Evolutionary conservation across 495 filamentous ascomycete species (phyloP), one percentile per base, ranked within the genome.

Genomic region (Daldinia concentrica): DNA sequence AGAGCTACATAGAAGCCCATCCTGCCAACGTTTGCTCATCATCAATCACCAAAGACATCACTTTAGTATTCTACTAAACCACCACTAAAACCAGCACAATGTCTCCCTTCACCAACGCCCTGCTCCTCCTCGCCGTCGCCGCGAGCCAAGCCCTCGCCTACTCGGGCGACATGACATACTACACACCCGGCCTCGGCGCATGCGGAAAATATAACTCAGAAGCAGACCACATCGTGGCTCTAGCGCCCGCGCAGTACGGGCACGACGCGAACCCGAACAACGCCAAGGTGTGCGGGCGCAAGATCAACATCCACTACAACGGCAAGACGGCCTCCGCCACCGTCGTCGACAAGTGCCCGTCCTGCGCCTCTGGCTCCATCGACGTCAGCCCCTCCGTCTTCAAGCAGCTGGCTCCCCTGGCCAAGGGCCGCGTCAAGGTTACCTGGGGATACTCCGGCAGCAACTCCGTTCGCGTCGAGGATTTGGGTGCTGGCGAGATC

Each of bases 281-380:
- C 27, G 58, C 64, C 12, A 80, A 81, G 50, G 85, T 85, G 80
- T 94, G 92, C 80, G 90, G 87, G 72, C 84, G 85, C 79, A 85
- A 78, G 54, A 87, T 92, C 76, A 87, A 83, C 63, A 85, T 94
- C 82, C 76, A 60, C 57, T 79, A 75, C 67, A 76, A 79, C 32
- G 90, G 89, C 76, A 87, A 86, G 78, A 86, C 86, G 26, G 72
- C 75, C 58, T 81, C 69, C 6, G 90, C 86, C 26, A 86, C 69
- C n/a, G 86, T 93, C 54, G 86, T 87, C 43, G 92, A 94, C 85
- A 91, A 92, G 83, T 94, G 92, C 86, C 86, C 87, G 77, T 87
- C 86, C 68, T 93, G 92, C 76, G 75, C 71, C 0, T 68, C 39
- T 15, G 74, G 74, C 30, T 64, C 76, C 29, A 82, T 88, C 60